A percentile compares a stretch with the other conserved stretches of the same genome.
These are phyloP conservation scores for Hydrangea macrophylla DNA, from an alignment of 148 eudicot genomes.

Conservation along the genomic window DNA sequence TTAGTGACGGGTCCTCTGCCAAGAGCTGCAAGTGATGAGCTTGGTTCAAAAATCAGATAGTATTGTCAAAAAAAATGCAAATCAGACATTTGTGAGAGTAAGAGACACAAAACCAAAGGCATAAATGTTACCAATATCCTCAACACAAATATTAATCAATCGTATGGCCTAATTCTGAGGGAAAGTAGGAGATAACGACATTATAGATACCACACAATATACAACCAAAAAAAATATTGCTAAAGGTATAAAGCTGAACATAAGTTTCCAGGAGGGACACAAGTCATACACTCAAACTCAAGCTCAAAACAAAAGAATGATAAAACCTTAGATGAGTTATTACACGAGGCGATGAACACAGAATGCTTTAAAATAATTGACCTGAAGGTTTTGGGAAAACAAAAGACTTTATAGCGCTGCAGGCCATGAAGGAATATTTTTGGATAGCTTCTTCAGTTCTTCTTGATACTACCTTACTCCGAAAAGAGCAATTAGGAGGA, in stretches of 20 bases:
- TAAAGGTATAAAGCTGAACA: background rate
- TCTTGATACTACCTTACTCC: no score
- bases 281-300: background rate
- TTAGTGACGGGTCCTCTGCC: slow-evolving; percentile 75
- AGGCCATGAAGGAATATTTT: no score
- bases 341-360: background rate
- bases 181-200: background rate
- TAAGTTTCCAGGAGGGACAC: background rate
- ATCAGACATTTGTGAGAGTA: background rate
- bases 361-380: no score
- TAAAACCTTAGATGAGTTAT: background rate
- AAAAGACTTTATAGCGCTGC: no score
- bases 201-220: no score
- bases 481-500: no score
- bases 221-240: no score
- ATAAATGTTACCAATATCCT: background rate
- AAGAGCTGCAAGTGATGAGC: slow-evolving; percentile 56
- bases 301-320: slow-evolving; percentile 1
- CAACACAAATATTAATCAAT: background rate
- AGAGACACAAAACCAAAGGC: background rate
- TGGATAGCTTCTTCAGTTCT: no score
- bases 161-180: background rate
- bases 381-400: no score
- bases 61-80: no score
- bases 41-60: slow-evolving; percentile 9